Conservation (phyloP, 768 basidiomycete species). For the Suillus decipiens region DNA sequence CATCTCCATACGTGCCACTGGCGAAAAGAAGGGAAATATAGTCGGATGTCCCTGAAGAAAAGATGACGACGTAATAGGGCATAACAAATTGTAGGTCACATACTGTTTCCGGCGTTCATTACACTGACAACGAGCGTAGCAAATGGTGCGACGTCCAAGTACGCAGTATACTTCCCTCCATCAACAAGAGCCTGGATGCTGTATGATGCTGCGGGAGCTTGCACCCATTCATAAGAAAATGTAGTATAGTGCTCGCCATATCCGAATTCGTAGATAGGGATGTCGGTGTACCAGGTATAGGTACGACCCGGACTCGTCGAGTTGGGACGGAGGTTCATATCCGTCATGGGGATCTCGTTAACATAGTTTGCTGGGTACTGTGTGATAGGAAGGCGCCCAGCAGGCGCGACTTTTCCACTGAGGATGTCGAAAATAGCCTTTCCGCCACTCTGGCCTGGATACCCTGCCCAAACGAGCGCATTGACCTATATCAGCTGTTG, state of each 20-base stretch:
- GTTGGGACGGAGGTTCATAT: slow-evolving; percentile 56
- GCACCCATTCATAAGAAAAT: slow-evolving; percentile 44
- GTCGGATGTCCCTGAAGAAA: slow-evolving; percentile 43
- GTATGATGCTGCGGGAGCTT: slow-evolving; percentile 37
- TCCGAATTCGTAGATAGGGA: slow-evolving; percentile 55
- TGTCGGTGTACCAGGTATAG: slow-evolving; percentile 57
- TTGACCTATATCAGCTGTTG: slow-evolving; percentile 40
- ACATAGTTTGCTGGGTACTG: slow-evolving; percentile 55
- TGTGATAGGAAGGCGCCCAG: slow-evolving; percentile 55
- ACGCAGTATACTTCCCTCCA: slow-evolving; percentile 23
- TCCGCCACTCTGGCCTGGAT: slow-evolving; percentile 40
- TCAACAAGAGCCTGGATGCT: slow-evolving; percentile 43
- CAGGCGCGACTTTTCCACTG: slow-evolving; percentile 50
- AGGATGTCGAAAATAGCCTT: slow-evolving; percentile 54
- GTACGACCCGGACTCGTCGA: slow-evolving; percentile 53
- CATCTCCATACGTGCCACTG: slow-evolving; percentile 47
- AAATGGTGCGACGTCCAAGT: slow-evolving; percentile 45
- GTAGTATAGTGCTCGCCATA: slow-evolving; percentile 56
- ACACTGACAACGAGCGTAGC: slow-evolving; percentile 51
- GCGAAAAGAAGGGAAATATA: slow-evolving; percentile 57
- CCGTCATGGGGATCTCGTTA: slow-evolving; percentile 53
- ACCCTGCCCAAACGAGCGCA: slow-evolving; percentile 58
- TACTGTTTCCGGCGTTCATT: slow-evolving; percentile 45
- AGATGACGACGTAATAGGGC: neutral
- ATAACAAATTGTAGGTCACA: neutral